Base-by-base conservation (phyloP, 805 yeast species). In the Kluyveromyces siamensis region DNA sequence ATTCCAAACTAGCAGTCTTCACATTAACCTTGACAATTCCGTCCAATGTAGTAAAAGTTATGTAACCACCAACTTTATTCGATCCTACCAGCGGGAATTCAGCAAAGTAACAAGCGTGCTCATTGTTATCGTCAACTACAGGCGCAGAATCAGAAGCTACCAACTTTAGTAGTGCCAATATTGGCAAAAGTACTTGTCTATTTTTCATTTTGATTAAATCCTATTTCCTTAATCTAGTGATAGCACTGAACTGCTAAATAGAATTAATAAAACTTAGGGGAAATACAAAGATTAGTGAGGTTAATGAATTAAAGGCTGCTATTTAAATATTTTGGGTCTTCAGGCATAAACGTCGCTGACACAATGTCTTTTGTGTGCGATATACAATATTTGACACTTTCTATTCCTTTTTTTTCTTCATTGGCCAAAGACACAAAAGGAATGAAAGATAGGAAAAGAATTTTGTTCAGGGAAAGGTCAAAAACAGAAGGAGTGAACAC, bases 1-100 rank as follows among this genome's bases (percentile, higher is more conserved):
- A 69, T 30, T 89, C 90, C 55, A 84, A 74, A 4, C 86, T 86
- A 19, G 87, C 79, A 57, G 82, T 70, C 62, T 83, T 87, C 49
- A 84, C 77, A 56, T 80, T 82, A 45, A 84, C 89, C 54, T 79
- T 73, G 18, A 83, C 82, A 2, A 74, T 67, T 48, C 80, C 80
- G 50, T 83, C 79, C 45, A 74, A 66, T n/a, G 81, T 73, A 37
- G 78, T 73, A 66, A 83, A 78, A 59, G 78, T 78, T 60, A 83
- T 66, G 54, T 75, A 68, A 56, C 87, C 86, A 54, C 66, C 59
- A 48, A 76, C 67, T 11, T 62, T 62, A 19, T 70, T 69, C 8
- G 46, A 44, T 9, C 46, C 46, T 21, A 13, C 18, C 18, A 36
- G 7, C n/a, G 77, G 75, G 58, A 75, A 73, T 50, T 70, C 75